phyloP scores from a whole-genome alignment of 805 yeast genomes.

The Wickerhamiella dianesei region DNA sequence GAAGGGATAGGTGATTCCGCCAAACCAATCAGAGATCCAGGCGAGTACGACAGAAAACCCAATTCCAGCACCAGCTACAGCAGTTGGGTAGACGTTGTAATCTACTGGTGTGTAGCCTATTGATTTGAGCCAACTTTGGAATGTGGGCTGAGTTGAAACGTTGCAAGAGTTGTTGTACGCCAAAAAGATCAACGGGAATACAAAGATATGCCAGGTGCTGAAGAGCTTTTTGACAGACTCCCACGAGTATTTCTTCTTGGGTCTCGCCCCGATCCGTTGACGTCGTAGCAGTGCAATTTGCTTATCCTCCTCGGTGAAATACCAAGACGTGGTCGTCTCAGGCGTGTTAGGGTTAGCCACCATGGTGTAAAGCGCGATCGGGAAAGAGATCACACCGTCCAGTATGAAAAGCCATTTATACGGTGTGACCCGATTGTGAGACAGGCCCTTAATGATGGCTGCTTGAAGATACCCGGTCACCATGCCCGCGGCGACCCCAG shows the following conservation, averaged over 20 bases:
- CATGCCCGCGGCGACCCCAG: slow-evolving; percentile 27
- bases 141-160: slow-evolving; percentile 31
- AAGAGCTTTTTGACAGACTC: slow-evolving; percentile 29
- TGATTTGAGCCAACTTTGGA: slow-evolving; percentile 34
- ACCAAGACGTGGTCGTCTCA: slow-evolving; percentile 32
- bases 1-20: slow-evolving; percentile 29
- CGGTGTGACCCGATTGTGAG: slow-evolving; percentile 21
- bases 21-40: slow-evolving; percentile 28
- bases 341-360: slow-evolving; percentile 36
- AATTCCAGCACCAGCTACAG: slow-evolving; percentile 30
- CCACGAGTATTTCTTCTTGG: slow-evolving; percentile 23
- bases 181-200: slow-evolving; percentile 32
- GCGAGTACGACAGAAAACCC: slow-evolving; percentile 27
- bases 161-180: slow-evolving; percentile 29
- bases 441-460: slow-evolving; percentile 32
- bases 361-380: slow-evolving; percentile 34
- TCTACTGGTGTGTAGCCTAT: slow-evolving; percentile 24
- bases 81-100: slow-evolving; percentile 33
- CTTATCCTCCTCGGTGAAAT: slow-evolving; percentile 27
- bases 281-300: slow-evolving; percentile 31
- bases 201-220: slow-evolving; percentile 34
- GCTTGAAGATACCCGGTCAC: slow-evolving; percentile 51
- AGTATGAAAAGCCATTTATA: slow-evolving; percentile 37
- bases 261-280: slow-evolving; percentile 17
- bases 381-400: slow-evolving; percentile 33